These are phyloP conservation scores for Jimgerdemannia flammicorona DNA, from an alignment of 192 early-diverging fungal species.

Conservation along the genomic window DNA sequence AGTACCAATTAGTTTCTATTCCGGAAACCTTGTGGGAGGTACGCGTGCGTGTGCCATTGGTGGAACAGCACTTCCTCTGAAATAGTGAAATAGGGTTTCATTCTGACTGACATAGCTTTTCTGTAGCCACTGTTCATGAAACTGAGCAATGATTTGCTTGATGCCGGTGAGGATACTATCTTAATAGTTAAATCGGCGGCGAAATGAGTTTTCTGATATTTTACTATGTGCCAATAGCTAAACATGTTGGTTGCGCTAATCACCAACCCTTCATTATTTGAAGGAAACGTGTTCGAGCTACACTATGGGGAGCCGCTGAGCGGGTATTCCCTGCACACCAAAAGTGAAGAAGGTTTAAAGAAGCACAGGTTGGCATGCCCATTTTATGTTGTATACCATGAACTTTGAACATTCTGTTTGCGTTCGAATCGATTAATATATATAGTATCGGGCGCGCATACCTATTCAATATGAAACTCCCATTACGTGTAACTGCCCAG, in stretches of 20 bases:
- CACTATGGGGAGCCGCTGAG: constrained; percentile 46
- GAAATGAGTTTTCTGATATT: background rate
- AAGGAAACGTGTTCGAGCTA: constrained; percentile 36
- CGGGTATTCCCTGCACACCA: constrained; percentile 47
- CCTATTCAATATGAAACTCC: too few species aligned
- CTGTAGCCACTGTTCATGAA: constrained; percentile 45
- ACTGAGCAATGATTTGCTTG: constrained; percentile 44
- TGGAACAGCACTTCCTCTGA: background rate
- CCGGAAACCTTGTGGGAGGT: constrained; percentile 52
- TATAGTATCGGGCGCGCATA: too few species aligned
- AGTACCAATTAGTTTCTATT: constrained; percentile 45
- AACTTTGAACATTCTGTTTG: background rate
- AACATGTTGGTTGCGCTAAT: too few species aligned
- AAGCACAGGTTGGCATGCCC: constrained; percentile 35
- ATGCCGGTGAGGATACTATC: constrained; percentile 29
- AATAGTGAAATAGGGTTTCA: background rate
- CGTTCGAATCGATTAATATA: background rate
- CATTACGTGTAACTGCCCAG: constrained; percentile 14
- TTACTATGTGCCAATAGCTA: background rate
- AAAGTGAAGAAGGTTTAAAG: constrained; percentile 36
- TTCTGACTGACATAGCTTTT: background rate
- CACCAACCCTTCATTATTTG: background rate
- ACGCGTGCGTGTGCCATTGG: background rate
- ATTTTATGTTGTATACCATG: background rate
- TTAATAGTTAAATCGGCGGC: background rate